These are phyloP conservation scores for Sphagnum contortum DNA, from an alignment of 225 moss, liverwort and hornwort genomes.

Conservation along the genomic window DNA sequence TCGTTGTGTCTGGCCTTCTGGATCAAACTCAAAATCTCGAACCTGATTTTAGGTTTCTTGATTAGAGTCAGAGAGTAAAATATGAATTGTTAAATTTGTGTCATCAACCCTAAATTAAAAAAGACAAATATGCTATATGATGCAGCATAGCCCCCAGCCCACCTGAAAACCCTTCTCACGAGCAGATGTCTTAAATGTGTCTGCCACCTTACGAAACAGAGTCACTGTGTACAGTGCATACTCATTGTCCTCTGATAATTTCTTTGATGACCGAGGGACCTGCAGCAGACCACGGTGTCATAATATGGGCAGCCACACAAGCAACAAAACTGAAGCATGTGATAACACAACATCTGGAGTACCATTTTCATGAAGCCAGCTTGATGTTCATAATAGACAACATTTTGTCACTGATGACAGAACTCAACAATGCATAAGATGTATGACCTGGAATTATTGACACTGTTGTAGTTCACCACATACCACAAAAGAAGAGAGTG, in stretches of 20 bases:
- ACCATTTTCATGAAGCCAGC: too few relatives aligned
- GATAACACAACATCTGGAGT: too few relatives aligned
- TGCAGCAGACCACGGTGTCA: conserved; percentile 13
- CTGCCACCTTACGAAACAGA: conserved; percentile 78
- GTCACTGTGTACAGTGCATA: conserved; percentile 80
- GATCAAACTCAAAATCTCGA: conserved; percentile 74
- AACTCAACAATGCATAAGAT: too few relatives aligned
- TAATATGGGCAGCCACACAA: too few relatives aligned
- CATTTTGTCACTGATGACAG: too few relatives aligned
- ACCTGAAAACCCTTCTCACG: conserved; percentile 81
- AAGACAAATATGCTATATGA: not conserved
- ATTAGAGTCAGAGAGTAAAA: conserved; percentile 9
- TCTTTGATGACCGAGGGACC: conserved; percentile 85
- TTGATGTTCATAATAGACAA: too few relatives aligned
- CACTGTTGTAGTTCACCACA: conserved; percentile 1
- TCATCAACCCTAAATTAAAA: not conserved
- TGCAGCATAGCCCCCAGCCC: conserved; percentile 5
- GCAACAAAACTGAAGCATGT: too few relatives aligned
- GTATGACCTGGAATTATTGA: not conserved
- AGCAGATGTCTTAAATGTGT: conserved; percentile 71
- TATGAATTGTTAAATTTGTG: not conserved
- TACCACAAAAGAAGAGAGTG: conserved; percentile 82
- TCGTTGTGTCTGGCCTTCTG: conserved; percentile 58
- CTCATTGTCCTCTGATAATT: conserved; percentile 86
- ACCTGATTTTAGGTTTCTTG: conserved; percentile 29